phyloP scores from a whole-genome alignment of 352 stramenopile genomes.

The Phytopythium montanum region DNA sequence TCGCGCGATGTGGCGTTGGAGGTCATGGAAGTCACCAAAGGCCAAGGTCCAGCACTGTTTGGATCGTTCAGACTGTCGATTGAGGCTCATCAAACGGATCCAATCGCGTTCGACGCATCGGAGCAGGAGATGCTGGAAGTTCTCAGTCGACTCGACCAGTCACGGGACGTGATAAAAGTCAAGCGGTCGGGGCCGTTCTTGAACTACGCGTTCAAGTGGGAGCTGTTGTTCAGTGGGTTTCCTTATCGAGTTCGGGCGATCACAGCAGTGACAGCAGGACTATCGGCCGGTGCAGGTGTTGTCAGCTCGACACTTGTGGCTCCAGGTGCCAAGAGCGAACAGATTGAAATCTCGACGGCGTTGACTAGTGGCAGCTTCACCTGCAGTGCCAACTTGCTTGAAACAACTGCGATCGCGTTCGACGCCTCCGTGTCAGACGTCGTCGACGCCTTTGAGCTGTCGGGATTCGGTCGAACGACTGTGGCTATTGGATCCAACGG shows the following conservation, averaged over 20 bases:
- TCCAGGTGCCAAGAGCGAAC: slow-evolving; percentile 34
- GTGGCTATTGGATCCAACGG: slow-evolving; percentile 12
- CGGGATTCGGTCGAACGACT: slow-evolving; percentile 20
- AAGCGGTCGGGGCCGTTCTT: slow-evolving; percentile 28
- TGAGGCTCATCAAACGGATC: slow-evolving; percentile 18
- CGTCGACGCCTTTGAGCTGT: slow-evolving; percentile 16
- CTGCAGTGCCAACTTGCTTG: slow-evolving; percentile 11
- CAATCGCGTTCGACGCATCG: slow-evolving; percentile 37
- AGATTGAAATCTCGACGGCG: slow-evolving; percentile 30
- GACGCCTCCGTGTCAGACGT: slow-evolving; percentile 21
- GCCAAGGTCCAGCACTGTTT: slow-evolving; percentile 29
- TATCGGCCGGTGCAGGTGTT: slow-evolving; percentile 25
- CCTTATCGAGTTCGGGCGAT: slow-evolving; percentile 26
- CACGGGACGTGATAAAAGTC: slow-evolving; percentile 13
- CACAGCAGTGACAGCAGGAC: slow-evolving; percentile 6
- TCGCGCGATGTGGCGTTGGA: slow-evolving; percentile 35
- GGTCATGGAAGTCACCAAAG: slow-evolving; percentile 42
- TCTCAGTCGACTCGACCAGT: slow-evolving; percentile 15
- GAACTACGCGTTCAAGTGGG: slow-evolving; percentile 46
- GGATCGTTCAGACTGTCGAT: slow-evolving; percentile 44
- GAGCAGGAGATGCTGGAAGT: slow-evolving; percentile 16
- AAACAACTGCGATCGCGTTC: slow-evolving; percentile 20
- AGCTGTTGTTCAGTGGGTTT: slow-evolving; percentile 29
- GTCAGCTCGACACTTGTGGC: slow-evolving; percentile 15
- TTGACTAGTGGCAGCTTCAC: slow-evolving; percentile 37